Evolutionary conservation across 2,329 filamentous ascomycete genomes (phyloP).

Genomic region (Fusarium pseudograminearum): DNA sequence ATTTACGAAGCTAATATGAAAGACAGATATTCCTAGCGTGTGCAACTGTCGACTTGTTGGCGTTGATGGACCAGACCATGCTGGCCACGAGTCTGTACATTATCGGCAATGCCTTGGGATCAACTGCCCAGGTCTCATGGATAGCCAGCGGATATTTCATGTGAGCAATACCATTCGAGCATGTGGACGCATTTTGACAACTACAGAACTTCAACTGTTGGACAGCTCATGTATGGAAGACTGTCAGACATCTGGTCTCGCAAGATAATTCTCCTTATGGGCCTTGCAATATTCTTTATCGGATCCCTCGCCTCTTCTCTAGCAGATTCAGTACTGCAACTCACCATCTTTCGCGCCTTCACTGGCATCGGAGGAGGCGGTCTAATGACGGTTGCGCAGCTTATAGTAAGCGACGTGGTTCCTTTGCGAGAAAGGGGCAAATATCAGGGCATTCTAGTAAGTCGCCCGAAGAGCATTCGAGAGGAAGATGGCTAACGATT

Average conservation of each 20-base stretch:
- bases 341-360: slow-evolving; percentile 57
- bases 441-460: slow-evolving; percentile 73
- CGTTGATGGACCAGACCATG: slow-evolving; percentile 69
- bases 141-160: slow-evolving; percentile 68
- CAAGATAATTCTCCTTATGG: slow-evolving; percentile 55
- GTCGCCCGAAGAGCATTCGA: not conserved
- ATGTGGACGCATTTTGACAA: not conserved
- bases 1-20: rapidly evolving
- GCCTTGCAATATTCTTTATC: slow-evolving; percentile 57
- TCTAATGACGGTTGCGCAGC: slow-evolving; percentile 76
- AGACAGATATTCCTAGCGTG: slow-evolving; percentile 68
- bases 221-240: slow-evolving; percentile 60
- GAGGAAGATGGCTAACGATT: not conserved
- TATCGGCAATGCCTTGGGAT: slow-evolving; percentile 63
- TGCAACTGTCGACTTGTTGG: slow-evolving; percentile 65
- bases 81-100: slow-evolving; percentile 67
- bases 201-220: slow-evolving; percentile 58
- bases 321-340: slow-evolving; percentile 55
- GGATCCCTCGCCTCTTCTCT: slow-evolving; percentile 60
- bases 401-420: slow-evolving; percentile 78
- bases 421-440: slow-evolving; percentile 76
- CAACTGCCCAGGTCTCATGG: slow-evolving; percentile 65
- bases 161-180: slow-evolving; percentile 49
- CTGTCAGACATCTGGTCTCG: slow-evolving; percentile 62
- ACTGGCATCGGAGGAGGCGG: slow-evolving; percentile 75